Base-by-base conservation (phyloP, 345 rosid species). In the Schrenkiella parvula region DNA sequence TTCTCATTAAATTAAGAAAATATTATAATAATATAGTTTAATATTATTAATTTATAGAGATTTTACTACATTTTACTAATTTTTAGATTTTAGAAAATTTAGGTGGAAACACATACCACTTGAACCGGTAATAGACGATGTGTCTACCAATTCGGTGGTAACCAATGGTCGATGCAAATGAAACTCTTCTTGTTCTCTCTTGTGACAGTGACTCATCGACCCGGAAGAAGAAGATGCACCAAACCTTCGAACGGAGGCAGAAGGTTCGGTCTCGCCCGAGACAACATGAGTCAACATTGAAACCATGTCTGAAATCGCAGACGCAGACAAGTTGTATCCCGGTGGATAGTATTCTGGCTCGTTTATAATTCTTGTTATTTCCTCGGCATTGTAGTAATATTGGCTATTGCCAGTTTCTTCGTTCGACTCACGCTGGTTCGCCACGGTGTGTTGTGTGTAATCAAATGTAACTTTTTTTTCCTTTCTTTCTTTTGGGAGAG, bases 281-380 rank as follows among this genome's bases (percentile, higher is more conserved):
- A 69, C 73, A 28, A 69, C 73, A 55, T 69, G 3, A 1, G 73
- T 57, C 12, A 69, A 55, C 7, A 22, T 18, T n/a, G 56, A 69
- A 4, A 69, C 62, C 73, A 69, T 69, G 10, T 34, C 34, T 8
- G 73, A 69, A 44, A 57, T 41, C 1, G 38, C 73, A 13, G 46
- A 42, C 1, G 73, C 10, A 5, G 73, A 69, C 5, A 56, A 69
- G 22, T 57, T 34, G 17, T 57, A 69, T 0, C 73, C 64, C 0
- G 37, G 18, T 1, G 73, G 73, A 19, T 42, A 43, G 44, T 69
- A 43, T n/a, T 69, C 73, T 1, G 66, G 73, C 46, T 69, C 65
- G 56, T 69, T 57, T 2, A 69, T 55, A 18, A 57, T 55, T 34
- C 73, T 57, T 10, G 52, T 58, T 31, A 69, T 69, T 57, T 57